A percentile compares a stretch with the other conserved stretches of the same genome.
These are phyloP conservation scores for Lichtheimia ornata DNA, from an alignment of 371 early-diverging fungal genomes.

Conservation along the genomic window DNA sequence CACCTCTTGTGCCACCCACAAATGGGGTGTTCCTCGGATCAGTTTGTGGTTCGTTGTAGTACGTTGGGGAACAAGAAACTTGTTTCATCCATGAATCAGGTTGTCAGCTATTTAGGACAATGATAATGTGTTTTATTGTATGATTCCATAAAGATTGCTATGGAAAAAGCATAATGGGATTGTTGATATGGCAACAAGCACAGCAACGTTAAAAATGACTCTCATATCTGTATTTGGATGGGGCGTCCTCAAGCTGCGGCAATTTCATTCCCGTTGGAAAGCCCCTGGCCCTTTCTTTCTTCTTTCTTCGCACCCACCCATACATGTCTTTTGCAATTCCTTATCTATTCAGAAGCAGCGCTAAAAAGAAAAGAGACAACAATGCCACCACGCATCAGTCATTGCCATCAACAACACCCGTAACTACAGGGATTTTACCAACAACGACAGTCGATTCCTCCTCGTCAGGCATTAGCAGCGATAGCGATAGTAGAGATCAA, in stretches of 20 bases:
- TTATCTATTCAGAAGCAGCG: constrained; percentile 34
- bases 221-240: too few relatives aligned
- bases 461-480: constrained; percentile 4
- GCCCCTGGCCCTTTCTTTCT: constrained; percentile 8
- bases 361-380: constrained; percentile 31
- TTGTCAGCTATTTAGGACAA: too few relatives aligned
- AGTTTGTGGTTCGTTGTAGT: too few relatives aligned
- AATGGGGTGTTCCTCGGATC: too few relatives aligned
- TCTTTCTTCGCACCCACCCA: constrained; percentile 1
- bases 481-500: constrained; percentile 11
- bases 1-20: too few relatives aligned
- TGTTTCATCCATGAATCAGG: too few relatives aligned
- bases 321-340: constrained; percentile 31
- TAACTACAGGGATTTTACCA: background rate
- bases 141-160: too few relatives aligned
- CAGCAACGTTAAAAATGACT: too few relatives aligned
- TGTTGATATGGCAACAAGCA: too few relatives aligned
- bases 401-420: constrained; percentile 2
- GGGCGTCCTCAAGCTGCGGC: constrained; percentile 1
- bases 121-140: too few relatives aligned
- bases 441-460: background rate
- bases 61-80: too few relatives aligned
- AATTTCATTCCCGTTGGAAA: constrained; percentile 3
- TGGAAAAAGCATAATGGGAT: too few relatives aligned
- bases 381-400: constrained; percentile 5